Percentiles rank a stretch among this genome's conserved stretches.
These are phyloP conservation scores for Acanthamoeba healyi DNA, from an alignment of 208 protist genomes.

Conservation along the genomic window DNA sequence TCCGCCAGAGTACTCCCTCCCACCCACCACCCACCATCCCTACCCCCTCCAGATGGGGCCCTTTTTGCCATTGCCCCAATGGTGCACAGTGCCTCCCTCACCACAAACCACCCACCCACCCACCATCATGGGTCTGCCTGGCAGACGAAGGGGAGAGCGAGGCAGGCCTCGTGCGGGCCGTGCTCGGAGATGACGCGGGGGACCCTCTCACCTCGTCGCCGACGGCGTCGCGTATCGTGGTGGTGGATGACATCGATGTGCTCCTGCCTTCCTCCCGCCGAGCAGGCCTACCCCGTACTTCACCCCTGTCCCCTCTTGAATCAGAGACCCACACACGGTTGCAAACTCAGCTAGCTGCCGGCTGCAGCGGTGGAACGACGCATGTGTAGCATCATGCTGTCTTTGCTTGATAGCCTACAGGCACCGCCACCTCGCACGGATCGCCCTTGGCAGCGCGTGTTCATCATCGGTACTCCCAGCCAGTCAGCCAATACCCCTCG, in stretches of 20 bases:
- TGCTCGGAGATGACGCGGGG: not conserved
- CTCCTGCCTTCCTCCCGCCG: not conserved
- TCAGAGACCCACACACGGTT: not conserved
- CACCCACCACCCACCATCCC: too few species aligned
- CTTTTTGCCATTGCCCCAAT: too few species aligned
- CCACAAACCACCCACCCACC: not conserved
- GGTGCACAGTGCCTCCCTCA: too few species aligned
- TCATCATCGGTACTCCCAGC: conserved; percentile 29
- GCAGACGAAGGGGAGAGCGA: not conserved
- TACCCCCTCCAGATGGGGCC: too few species aligned
- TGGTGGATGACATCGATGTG: not conserved
- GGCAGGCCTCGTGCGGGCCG: not conserved
- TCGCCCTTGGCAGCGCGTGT: not conserved
- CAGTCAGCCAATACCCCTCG: too few species aligned
- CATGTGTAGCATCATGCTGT: conserved; percentile 17
- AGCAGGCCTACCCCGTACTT: not conserved
- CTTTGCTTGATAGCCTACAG: not conserved
- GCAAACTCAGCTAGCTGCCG: not conserved
- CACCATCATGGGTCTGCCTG: not conserved
- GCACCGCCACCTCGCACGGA: not conserved
- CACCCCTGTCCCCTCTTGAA: not conserved
- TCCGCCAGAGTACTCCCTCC: not conserved
- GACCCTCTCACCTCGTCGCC: not conserved
- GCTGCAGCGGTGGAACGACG: not conserved
- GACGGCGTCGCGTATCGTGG: not conserved